A percentile compares a stretch with the other conserved stretches of the same genome.
phyloP scores from a whole-genome alignment of 805 yeast species.

The Metschnikowia similis region DNA sequence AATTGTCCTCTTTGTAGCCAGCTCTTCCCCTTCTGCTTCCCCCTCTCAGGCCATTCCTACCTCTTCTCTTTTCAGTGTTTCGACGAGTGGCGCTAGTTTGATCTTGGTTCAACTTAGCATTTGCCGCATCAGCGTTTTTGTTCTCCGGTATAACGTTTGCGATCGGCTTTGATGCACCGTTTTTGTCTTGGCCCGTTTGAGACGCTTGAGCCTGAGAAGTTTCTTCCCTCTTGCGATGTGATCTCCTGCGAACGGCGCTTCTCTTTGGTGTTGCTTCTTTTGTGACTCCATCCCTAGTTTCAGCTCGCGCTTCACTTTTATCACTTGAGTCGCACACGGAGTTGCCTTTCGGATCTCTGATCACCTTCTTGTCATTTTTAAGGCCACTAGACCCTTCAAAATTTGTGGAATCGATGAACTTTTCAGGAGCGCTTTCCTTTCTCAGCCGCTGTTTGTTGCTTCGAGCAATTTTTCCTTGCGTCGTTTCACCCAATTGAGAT shows the following conservation, averaged over 20 bases:
- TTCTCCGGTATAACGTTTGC: neutral
- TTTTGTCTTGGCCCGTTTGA: neutral
- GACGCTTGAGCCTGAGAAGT: neutral
- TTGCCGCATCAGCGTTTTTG: neutral
- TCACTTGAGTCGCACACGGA: neutral
- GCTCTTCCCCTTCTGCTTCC: conserved; percentile 6
- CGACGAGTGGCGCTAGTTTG: neutral
- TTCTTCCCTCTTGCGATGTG: neutral
- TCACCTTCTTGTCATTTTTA: neutral
- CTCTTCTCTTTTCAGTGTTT: conserved; percentile 14
- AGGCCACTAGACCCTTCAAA: neutral
- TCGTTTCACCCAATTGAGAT: neutral
- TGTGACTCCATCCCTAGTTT: neutral
- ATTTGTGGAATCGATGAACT: neutral
- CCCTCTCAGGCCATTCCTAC: conserved; percentile 9
- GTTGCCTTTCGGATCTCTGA: neutral
- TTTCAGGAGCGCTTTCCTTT: neutral
- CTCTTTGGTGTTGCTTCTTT: neutral
- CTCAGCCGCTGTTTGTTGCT: neutral
- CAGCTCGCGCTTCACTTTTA: neutral
- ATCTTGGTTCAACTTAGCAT: neutral
- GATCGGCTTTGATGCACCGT: neutral
- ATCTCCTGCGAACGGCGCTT: neutral
- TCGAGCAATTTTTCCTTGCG: neutral
- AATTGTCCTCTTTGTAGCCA: neutral